These are phyloP conservation scores for Suhomyces maxii DNA, from an alignment of 1,139 yeast genomes.

Conservation along the genomic window DNA sequence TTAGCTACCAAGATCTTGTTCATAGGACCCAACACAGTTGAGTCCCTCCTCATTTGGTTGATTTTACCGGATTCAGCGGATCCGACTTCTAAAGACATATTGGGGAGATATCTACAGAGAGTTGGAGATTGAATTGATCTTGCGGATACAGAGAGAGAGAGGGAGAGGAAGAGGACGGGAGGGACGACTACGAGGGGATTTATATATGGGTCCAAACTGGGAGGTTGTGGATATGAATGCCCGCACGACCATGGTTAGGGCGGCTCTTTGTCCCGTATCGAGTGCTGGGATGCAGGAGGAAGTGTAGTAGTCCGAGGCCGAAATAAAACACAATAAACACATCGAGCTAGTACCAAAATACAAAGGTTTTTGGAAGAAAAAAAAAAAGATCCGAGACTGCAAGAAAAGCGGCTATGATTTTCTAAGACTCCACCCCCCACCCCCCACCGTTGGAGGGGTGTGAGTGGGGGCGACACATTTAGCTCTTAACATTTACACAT, in stretches of 20 bases:
- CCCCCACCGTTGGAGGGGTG: no score
- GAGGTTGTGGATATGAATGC: neutral
- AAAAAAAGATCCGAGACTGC: no score
- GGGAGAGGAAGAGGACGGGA: no score
- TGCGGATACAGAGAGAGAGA: no score
- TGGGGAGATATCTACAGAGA: conserved; percentile 6
- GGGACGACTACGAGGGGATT: neutral
- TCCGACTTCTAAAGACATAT: conserved; percentile 16
- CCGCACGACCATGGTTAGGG: neutral
- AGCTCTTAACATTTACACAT: no score
- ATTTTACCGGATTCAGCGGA: conserved; percentile 28
- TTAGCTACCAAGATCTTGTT: conserved; percentile 88
- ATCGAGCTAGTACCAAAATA: no score
- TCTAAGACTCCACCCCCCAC: no score
- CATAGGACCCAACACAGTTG: conserved; percentile 61
- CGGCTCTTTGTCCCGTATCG: neutral
- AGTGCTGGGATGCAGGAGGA: conserved; percentile 3
- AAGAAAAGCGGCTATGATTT: no score
- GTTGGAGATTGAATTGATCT: neutral
- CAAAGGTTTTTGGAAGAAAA: no score
- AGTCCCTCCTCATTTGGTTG: conserved; percentile 60
- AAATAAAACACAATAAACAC: neutral
- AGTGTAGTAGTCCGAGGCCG: conserved; percentile 6
- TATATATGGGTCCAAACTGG: neutral
- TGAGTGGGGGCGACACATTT: no score